Evolutionary conservation across 257 asterid species (phyloP).

Genomic region (Osmanthus fragrans): DNA sequence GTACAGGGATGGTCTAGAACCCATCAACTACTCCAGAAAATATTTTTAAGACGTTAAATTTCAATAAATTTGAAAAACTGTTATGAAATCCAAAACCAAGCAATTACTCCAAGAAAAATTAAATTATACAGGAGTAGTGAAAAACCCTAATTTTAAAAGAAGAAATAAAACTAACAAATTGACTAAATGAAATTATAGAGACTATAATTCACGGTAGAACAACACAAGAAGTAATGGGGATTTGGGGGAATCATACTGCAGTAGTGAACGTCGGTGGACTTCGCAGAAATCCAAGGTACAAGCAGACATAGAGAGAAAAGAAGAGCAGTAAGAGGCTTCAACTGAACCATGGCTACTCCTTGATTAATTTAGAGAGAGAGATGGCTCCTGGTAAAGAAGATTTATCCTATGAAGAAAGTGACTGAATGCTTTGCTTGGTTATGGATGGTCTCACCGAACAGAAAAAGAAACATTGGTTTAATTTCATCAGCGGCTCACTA

Average conservation of each 20-base stretch:
- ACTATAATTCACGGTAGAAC: not conserved
- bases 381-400: not conserved
- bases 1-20: no score
- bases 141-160: no score
- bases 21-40: not conserved
- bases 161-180: not conserved
- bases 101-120: not conserved
- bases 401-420: not conserved
- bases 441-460: no score
- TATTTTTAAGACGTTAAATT: not conserved
- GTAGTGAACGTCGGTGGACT: constrained; percentile 27
- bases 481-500: no score
- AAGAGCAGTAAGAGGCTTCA: constrained; percentile 20
- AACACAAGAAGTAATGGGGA: not conserved
- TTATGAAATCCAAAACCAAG: not conserved
- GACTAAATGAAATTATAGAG: not conserved
- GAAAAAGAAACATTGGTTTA: no score
- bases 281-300: constrained; percentile 37
- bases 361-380: not conserved
- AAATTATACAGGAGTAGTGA: not conserved
- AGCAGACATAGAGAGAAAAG: constrained; percentile 33
- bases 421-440: no score
- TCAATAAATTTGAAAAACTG: no score
- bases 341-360: constrained; percentile 26
- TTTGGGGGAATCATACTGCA: constrained; percentile 34